Percentiles rank a stretch among this genome's conserved stretches.
phyloP scores from a whole-genome alignment of 805 yeast species.

The Grigorovia transvaalensis region DNA sequence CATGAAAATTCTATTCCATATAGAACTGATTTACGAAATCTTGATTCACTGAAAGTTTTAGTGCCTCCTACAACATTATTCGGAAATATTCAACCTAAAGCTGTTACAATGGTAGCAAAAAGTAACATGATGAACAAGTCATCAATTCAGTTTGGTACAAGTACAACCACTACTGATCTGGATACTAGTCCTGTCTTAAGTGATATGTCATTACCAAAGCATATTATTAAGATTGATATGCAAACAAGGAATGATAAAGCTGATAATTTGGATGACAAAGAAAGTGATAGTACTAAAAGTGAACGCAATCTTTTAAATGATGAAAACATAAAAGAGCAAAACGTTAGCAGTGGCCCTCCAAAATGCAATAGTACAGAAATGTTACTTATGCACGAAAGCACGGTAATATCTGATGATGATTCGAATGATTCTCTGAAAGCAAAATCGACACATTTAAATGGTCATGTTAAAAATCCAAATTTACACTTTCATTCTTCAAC shows the following conservation, averaged over 20 bases:
- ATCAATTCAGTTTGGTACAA: conserved; percentile 12
- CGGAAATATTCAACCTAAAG: not conserved
- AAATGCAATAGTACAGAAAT: no score
- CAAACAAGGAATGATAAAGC: not conserved
- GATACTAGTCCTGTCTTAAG: conserved; percentile 25
- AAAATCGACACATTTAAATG: no score
- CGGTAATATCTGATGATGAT: not conserved
- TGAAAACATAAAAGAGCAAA: not conserved
- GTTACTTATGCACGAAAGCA: no score
- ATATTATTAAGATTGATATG: conserved; percentile 1
- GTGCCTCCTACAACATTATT: not conserved
- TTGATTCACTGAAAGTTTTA: not conserved
- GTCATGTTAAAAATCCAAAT: no score
- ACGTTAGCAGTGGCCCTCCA: not conserved
- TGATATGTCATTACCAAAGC: conserved; percentile 17
- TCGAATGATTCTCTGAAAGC: not conserved
- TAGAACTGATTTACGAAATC: not conserved
- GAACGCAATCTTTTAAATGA: not conserved
- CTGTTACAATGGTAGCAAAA: not conserved
- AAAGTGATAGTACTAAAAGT: not conserved
- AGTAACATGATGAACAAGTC: conserved; percentile 19
- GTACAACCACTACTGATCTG: conserved; percentile 24
- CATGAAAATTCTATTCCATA: no score
- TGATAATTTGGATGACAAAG: not conserved
- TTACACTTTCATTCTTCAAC: no score